These are phyloP conservation scores for Galerina marginata DNA, from an alignment of 768 basidiomycete genomes.

Conservation along the genomic window DNA sequence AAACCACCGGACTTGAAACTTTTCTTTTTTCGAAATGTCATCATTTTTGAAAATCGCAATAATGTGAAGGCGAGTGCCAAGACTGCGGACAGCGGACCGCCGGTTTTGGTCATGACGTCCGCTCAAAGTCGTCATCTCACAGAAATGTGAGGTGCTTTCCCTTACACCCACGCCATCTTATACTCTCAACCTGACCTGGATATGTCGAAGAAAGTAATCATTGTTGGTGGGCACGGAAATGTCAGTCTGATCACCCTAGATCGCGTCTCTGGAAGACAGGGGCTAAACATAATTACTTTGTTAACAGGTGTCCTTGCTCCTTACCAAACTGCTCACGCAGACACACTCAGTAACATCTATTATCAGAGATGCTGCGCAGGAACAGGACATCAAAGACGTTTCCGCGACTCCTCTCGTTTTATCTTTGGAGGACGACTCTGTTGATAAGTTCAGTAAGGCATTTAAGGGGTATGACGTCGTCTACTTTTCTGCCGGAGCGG, in stretches of 20 bases:
- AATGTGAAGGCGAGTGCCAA: no score
- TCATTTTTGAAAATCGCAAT: background rate
- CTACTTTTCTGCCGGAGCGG: constrained; percentile 58
- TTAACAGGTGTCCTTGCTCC: constrained; percentile 49
- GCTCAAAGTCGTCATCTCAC: no score
- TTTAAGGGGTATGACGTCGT: constrained; percentile 51
- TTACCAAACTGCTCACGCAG: constrained; percentile 53
- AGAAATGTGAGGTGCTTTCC: no score
- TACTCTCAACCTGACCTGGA: background rate
- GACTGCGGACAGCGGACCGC: no score
- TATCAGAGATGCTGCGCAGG: constrained; percentile 54
- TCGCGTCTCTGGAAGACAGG: background rate
- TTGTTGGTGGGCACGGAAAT: constrained; percentile 61
- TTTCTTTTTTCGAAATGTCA: background rate
- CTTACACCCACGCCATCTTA: background rate
- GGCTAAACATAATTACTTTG: background rate
- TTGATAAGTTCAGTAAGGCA: constrained; percentile 47
- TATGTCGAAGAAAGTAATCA: constrained; percentile 47
- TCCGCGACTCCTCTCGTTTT: constrained; percentile 55
- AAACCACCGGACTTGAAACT: no score
- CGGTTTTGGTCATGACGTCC: no score
- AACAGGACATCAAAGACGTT: constrained; percentile 47
- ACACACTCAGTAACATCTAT: constrained; percentile 57
- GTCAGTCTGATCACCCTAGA: constrained; percentile 28
- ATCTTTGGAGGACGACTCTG: constrained; percentile 58